phyloP scores from a whole-genome alignment of 1,284 basidiomycete genomes.

The Golubevia sp. region DNA sequence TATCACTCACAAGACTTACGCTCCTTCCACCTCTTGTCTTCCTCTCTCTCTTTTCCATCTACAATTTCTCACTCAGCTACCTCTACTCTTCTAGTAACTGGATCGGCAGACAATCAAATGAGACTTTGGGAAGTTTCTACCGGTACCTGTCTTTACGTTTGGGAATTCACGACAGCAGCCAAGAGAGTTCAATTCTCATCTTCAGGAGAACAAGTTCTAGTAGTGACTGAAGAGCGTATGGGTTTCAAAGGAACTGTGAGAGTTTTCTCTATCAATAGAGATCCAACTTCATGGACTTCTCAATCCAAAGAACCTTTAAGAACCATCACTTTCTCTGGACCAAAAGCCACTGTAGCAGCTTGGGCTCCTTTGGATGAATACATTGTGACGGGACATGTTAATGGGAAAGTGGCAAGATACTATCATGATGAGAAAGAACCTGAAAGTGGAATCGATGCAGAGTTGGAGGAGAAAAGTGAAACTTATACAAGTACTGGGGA shows the following conservation, averaged over 20 bases:
- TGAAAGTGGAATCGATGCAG: constrained; percentile 70
- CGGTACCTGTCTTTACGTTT: constrained; percentile 76
- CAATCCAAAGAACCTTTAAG: constrained; percentile 47
- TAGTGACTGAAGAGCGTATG: constrained; percentile 96
- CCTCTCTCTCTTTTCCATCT: too few relatives aligned
- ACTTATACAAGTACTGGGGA: constrained; percentile 32
- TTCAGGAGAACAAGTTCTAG: constrained; percentile 71
- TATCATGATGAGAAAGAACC: constrained; percentile 57
- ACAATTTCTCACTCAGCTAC: constrained; percentile 67
- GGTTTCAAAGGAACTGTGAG: constrained; percentile 72
- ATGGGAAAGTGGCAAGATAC: constrained; percentile 75
- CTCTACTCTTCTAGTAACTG: constrained; percentile 84
- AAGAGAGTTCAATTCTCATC: constrained; percentile 89
- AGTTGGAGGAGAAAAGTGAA: constrained; percentile 77
- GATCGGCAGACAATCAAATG: constrained; percentile 84
- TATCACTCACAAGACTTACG: too few relatives aligned
- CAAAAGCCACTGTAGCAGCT: constrained; percentile 89
- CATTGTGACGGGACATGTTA: constrained; percentile 93
- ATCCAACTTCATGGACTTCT: constrained; percentile 44
- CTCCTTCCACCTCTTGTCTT: too few relatives aligned
- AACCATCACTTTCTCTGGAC: constrained; percentile 58
- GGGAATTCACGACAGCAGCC: constrained; percentile 98
- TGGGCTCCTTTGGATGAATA: constrained; percentile 80
- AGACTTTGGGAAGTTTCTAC: constrained; percentile 87
- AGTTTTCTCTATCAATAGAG: constrained; percentile 75